Evolutionary conservation across 2,329 filamentous ascomycete species (phyloP), one percentile per base, ranked within the genome.

Genomic region (Dactylellina leptospora): DNA sequence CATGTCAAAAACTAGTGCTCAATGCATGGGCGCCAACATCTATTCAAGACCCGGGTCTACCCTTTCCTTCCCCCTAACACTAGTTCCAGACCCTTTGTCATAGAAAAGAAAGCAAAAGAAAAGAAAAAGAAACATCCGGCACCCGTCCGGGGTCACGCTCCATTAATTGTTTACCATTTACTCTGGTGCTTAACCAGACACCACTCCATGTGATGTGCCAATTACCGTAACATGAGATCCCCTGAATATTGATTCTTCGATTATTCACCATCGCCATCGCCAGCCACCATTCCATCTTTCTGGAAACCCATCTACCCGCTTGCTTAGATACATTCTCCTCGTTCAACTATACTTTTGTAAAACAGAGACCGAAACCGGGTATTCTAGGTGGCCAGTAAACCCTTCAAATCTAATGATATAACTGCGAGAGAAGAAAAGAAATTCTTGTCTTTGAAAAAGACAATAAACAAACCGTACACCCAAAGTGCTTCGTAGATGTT

Each of bases 391-490:
- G 20, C 25, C 18, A 16, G 36, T 25, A 33, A 11, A 45, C 13
- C 62, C 33, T 27, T 59, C 40, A 42, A 30, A 54, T 44, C 48
- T 63, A 47, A n/a, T n/a, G n/a, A 45, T 16, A 28, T 16, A 25
- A 23, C 18, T 20, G 33, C 4, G 16, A 47, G 48, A 44, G 10
- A 23, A 47, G 6, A 51, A 40, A 36, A 45, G 18, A 18, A 22
- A 18, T 22, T 45, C 11, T 18, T 10, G 40, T 45, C 22, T 45
- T 20, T n/a, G n/a, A n/a, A n/a, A n/a, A 22, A 20, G n/a, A 45
- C 18, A 18, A 22, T 45, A 56, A 54, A 3, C 27, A 28, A 28
- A 62, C 56, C 53, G 47, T 51, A 70, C 30, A 50, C 63, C 54
- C 13, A 45, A 18, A 33, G 11, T 30, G 53, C 18, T 44, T 45